A percentile compares a stretch with the other conserved stretches of the same genome.
These are phyloP conservation scores for Closterium sp. DNA, from an alignment of 139 green algal genomes.

Conservation along the genomic window DNA sequence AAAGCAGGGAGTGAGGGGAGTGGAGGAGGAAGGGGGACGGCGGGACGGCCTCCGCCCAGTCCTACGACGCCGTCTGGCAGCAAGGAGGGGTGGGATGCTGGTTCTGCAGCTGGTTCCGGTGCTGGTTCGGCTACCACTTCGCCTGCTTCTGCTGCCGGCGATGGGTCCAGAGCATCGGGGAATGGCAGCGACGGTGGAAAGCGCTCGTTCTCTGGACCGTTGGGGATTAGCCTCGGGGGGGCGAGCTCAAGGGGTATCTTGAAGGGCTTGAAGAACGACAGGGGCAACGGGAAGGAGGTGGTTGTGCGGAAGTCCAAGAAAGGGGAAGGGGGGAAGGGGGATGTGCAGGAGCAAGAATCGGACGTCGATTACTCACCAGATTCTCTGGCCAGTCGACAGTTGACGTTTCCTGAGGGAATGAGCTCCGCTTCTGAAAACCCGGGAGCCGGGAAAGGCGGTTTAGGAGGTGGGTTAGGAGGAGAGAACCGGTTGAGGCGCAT, in stretches of 20 bases:
- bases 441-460: too few relatives aligned
- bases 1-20: not conserved
- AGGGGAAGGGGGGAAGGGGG: too few relatives aligned
- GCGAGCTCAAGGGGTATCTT: not conserved
- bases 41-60: not conserved
- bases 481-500: not conserved
- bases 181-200: not conserved
- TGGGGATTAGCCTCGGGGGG: not conserved
- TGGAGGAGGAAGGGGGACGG: not conserved
- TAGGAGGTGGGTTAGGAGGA: not conserved
- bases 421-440: too few relatives aligned
- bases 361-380: not conserved
- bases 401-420: too few relatives aligned
- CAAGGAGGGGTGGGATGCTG: not conserved
- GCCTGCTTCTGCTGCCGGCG: not conserved
- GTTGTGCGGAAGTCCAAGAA: not conserved
- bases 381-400: too few relatives aligned
- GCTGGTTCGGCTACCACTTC: not conserved
- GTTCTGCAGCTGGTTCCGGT: not conserved
- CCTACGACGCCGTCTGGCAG: not conserved
- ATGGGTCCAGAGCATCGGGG: not conserved
- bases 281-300: not conserved
- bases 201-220: not conserved
- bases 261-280: not conserved
- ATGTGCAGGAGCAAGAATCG: not conserved